Percentiles rank a stretch among this genome's conserved stretches.
Evolutionary conservation across 495 filamentous ascomycete genomes (phyloP).

Genomic region (Xylaria grammica): DNA sequence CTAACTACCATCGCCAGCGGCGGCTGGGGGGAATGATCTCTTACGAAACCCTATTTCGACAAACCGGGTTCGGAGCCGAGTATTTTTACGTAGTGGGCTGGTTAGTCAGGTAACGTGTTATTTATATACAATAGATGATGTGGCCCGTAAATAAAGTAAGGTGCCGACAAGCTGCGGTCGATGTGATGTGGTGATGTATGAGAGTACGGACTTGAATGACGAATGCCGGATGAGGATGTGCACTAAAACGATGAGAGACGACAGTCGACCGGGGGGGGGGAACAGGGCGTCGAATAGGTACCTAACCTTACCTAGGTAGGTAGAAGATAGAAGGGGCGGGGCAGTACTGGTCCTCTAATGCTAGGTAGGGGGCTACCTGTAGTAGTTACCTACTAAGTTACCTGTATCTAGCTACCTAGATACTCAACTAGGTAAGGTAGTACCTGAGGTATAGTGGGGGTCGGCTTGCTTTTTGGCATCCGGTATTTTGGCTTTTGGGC

Average conservation of each 20-base stretch:
- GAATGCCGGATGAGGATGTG: neutral
- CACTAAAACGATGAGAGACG: neutral
- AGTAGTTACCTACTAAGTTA: too few relatives aligned
- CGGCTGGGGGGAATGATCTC: neutral
- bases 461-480: too few relatives aligned
- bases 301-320: too few relatives aligned
- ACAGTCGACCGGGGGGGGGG: neutral
- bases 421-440: too few relatives aligned
- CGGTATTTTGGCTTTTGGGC: too few relatives aligned
- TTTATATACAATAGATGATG: neutral
- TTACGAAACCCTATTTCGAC: slow-evolving; percentile 20
- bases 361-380: too few relatives aligned
- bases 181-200: slow-evolving; percentile 7
- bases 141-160: neutral
- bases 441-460: too few relatives aligned
- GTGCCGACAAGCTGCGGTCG: neutral
- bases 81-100: neutral
- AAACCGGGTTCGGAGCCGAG: neutral
- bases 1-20: slow-evolving; percentile 4
- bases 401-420: too few relatives aligned
- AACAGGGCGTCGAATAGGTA: neutral
- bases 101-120: neutral
- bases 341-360: neutral
- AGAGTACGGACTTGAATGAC: neutral
- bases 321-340: slow-evolving; percentile 4